Base-by-base conservation (phyloP, 768 basidiomycete genomes). In the Trametes meyenii region DNA sequence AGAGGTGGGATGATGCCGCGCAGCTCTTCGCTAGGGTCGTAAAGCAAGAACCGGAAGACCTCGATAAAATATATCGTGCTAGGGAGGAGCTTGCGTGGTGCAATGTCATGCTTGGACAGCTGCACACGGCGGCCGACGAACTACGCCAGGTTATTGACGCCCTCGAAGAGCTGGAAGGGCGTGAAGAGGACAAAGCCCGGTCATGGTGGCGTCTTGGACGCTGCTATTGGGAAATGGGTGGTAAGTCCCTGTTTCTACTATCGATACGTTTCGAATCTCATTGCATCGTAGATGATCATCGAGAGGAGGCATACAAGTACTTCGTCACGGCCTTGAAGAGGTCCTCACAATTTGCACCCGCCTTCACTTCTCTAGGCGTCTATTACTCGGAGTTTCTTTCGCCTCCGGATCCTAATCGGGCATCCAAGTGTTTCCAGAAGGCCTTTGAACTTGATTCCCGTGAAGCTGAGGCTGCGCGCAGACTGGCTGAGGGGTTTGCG, bases 371-470 rank as follows among this genome's bases (percentile, higher is more conserved):
- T 0, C 84, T 99, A 2, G 97, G 97, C 7, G 78, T 92, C 49
- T 95, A 95, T 75, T 98, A 98, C 73, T 75, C 83, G 19, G 89
- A 94, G 43, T 79, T 77, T 59, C 77, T 83, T 3, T 75, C 78
- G 12, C 93, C 94, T 0, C 84, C 88, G 0, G 96, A 98, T 73
- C 87, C 85, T 23, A 83, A 84, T 6, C 86, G 96, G 39, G 91
- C 96, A 0, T 89, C 92, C 3, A 96, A 95, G 71, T 98, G 96
- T 72, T 98, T 96, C 74, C 95, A 98, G 69, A 98, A 96, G 70
- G 97, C 96, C 0, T 98, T 99, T 68, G 97, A 98, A 73, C 85
- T 98, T 5, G 96, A 98, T 75, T 83, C 94, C 2, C 83, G 90
- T 16, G 93, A 99, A 74, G 86, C 82, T 12, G 85, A 89, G 21